Base-by-base conservation (phyloP, 805 yeast genomes). In the Scheffersomyces ergatensis region DNA sequence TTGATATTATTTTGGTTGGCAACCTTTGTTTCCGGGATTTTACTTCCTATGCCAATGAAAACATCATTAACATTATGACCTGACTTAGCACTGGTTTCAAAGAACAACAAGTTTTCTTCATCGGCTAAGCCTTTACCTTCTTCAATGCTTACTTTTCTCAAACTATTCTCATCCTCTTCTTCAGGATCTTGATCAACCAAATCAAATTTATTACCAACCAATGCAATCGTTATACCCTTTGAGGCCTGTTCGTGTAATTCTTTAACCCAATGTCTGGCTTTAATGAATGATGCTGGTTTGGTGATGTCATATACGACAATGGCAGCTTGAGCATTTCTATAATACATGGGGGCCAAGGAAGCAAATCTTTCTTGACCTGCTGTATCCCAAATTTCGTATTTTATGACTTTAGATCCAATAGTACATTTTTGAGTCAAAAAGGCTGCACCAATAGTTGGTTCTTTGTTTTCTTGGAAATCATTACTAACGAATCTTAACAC, bases 291-390 rank as follows among this genome's bases (percentile, higher is more conserved):
- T 12, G 95, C 93, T 2, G 97, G 96, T 58, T 89, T 89, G 30
- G 98, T 90, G 50, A 92, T 80, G 57, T 92, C 99, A 61, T 92
- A 92, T 8, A 92, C 99, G 12, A 93, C 96, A 46, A 92, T 70
- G 0, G 98, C 98, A 20, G 96, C 95, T 61, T 90, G 97, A 13
- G 99, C 97, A 57, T 93, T 92, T 60, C 99, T 78, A 69, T 92
- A 92, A 66, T 92, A 92, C 93, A 92, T 85, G 21, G 98, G 98
- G 1, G 98, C 97, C 55, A 92, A 76, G 19, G 92, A 83, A 13
- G 97, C 97, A 71, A 92, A 92, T 48, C 99, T 70, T 63, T 92
- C 99, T 70, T 92, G 98, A 16, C 99, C 99, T 2, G 98, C 98
- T 12, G 98, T 90, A 61, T 90, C 98, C 95, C 96, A 87, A 44